Percentiles rank a stretch among this genome's conserved stretches.
Conservation (phyloP, 2,329 filamentous ascomycete genomes). For the Ramularia endophylla region DNA sequence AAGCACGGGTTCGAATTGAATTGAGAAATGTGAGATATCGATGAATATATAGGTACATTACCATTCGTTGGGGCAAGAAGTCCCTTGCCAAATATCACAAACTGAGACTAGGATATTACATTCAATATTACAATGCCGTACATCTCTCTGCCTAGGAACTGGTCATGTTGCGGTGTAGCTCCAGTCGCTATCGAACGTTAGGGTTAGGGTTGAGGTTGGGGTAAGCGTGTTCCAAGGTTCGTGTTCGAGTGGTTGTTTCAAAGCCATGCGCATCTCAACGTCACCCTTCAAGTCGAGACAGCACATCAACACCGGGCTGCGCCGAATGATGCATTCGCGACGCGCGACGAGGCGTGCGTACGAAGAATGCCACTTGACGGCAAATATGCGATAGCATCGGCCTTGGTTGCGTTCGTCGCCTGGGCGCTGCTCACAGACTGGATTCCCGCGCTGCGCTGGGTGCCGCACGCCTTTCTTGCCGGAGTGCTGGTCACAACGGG, state of each 20-base stretch:
- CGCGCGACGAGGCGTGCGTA: constrained; percentile 11
- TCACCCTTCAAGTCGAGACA: neutral
- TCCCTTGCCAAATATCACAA: too few relatives aligned
- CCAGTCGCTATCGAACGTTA: too few relatives aligned
- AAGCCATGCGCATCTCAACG: neutral
- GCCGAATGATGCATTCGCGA: constrained; percentile 13
- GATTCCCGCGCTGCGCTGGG: constrained; percentile 75
- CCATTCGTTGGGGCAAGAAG: too few relatives aligned
- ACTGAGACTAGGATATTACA: too few relatives aligned
- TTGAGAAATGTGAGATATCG: too few relatives aligned
- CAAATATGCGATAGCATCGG: constrained; percentile 64
- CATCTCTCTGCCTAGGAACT: too few relatives aligned
- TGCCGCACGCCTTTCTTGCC: constrained; percentile 73
- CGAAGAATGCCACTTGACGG: constrained; percentile 60
- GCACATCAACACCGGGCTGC: constrained; percentile 1
- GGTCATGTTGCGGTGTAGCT: too few relatives aligned
- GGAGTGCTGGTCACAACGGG: constrained; percentile 56
- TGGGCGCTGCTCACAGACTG: constrained; percentile 84
- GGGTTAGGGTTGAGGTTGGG: neutral
- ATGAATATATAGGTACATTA: too few relatives aligned
- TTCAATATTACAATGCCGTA: too few relatives aligned
- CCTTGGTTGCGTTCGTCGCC: constrained; percentile 67
- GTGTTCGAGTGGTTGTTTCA: constrained; percentile 27
- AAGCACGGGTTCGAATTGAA: too few relatives aligned
- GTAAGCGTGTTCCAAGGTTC: constrained; percentile 21